Conservation (phyloP, 768 basidiomycete genomes). For the Pisolithus marmoratus region DNA sequence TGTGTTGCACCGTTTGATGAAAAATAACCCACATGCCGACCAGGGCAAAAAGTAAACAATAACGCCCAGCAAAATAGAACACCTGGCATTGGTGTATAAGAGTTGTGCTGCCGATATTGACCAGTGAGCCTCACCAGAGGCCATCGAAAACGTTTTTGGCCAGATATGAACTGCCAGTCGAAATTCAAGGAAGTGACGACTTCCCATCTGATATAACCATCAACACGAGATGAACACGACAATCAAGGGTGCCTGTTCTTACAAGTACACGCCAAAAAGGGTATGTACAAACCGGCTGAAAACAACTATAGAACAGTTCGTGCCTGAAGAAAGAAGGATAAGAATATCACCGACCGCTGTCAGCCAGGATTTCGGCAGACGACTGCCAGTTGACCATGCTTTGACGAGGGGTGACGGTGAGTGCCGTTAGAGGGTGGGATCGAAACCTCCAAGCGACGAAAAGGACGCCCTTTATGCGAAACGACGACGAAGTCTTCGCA, state of each 20-base stretch:
- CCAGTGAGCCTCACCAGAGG: constrained; percentile 45
- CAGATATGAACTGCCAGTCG: constrained; percentile 56
- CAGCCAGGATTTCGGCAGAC: constrained; percentile 37
- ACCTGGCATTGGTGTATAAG: constrained; percentile 30
- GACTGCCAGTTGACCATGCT: constrained; percentile 59
- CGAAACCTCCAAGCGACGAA: not conserved
- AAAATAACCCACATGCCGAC: constrained; percentile 59
- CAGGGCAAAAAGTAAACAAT: constrained; percentile 57
- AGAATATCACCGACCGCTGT: constrained; percentile 35
- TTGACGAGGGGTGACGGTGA: not conserved
- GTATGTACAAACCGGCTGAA: constrained; percentile 54
- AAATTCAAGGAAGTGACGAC: constrained; percentile 57
- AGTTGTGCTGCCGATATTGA: not conserved
- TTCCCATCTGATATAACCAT: constrained; percentile 48
- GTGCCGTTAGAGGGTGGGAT: not conserved
- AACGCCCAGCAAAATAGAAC: constrained; percentile 69
- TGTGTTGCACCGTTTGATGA: not conserved
- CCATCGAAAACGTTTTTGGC: constrained; percentile 58
- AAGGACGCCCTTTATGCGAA: not conserved
- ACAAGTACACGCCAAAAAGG: constrained; percentile 57
- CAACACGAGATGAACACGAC: constrained; percentile 8
- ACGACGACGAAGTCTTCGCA: not conserved
- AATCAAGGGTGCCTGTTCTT: constrained; percentile 15
- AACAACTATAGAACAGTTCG: constrained; percentile 15
- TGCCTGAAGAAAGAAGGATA: constrained; percentile 1